Evolutionary conservation across 345 rosid genomes (phyloP).

Genomic region (Gossypium australe): DNA sequence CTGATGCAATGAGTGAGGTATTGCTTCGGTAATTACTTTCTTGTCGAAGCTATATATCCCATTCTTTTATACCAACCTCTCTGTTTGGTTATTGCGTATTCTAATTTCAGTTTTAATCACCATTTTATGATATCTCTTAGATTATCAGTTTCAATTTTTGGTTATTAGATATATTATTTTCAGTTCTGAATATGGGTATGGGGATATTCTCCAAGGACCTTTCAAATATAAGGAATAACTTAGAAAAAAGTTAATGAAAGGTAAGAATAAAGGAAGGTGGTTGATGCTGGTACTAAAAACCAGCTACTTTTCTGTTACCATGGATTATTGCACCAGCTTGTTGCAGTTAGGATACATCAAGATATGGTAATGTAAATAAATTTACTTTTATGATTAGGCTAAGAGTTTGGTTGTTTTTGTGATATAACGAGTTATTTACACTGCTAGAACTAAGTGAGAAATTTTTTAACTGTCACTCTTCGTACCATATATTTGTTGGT

Average conservation of each 20-base stretch:
- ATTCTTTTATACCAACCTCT: not conserved
- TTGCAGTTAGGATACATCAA: not conserved
- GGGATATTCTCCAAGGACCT: not conserved
- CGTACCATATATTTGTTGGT: not conserved
- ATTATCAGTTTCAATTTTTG: not conserved
- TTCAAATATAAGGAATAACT: too few relatives aligned
- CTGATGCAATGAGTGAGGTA: slow-evolving; percentile 99
- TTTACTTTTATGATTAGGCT: not conserved
- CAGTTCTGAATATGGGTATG: not conserved
- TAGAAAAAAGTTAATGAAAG: not conserved
- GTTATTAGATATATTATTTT: not conserved
- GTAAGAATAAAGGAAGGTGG: not conserved
- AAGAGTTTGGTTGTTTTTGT: not conserved
- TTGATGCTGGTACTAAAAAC: not conserved
- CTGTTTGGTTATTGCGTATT: not conserved
- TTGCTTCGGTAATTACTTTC: slow-evolving; percentile 10
- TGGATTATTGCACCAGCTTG: not conserved
- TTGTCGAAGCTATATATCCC: not conserved
- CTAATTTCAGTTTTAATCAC: not conserved
- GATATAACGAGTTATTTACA: not conserved
- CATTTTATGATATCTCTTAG: not conserved
- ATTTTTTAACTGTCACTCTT: not conserved
- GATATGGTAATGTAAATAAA: not conserved
- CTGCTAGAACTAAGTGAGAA: not conserved
- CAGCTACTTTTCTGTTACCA: not conserved